Evolutionary conservation across 2,329 filamentous ascomycete species (phyloP).

Genomic region (Knufia petricola): DNA sequence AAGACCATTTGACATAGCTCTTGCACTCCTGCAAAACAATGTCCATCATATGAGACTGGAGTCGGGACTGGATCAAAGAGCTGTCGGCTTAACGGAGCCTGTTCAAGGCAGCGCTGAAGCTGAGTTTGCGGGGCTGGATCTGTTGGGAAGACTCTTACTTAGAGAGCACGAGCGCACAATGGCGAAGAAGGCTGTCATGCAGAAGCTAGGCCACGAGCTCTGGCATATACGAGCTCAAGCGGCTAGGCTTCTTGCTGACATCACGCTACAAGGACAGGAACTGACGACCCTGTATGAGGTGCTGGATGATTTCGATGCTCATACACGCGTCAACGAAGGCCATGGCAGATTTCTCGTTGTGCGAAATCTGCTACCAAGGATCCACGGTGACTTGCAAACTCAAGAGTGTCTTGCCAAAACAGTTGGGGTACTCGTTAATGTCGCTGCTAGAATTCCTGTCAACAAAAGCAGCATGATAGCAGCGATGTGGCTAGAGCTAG

Average conservation of each 20-base stretch:
- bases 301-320: background rate
- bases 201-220: slow-evolving; percentile 34
- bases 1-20: slow-evolving; percentile 32
- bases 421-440: background rate
- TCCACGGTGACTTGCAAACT: background rate
- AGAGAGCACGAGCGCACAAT: slow-evolving; percentile 26
- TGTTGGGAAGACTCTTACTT: slow-evolving; percentile 29
- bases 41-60: slow-evolving; percentile 19
- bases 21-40: slow-evolving; percentile 24
- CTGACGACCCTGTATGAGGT: background rate
- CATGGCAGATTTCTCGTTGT: slow-evolving; percentile 33
- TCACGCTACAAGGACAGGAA: slow-evolving; percentile 1
- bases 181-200: slow-evolving; percentile 27
- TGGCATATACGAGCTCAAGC: slow-evolving; percentile 40
- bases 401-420: background rate
- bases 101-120: background rate
- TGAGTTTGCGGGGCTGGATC: slow-evolving; percentile 38
- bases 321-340: slow-evolving; percentile 25
- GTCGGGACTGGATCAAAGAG: background rate
- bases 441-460: background rate
- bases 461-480: background rate
- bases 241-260: slow-evolving; percentile 25
- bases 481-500: slow-evolving; percentile 4
- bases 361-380: background rate
- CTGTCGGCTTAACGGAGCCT: background rate